phyloP scores from a whole-genome alignment of 2,329 filamentous ascomycete genomes.

The Cladosporium velox region DNA sequence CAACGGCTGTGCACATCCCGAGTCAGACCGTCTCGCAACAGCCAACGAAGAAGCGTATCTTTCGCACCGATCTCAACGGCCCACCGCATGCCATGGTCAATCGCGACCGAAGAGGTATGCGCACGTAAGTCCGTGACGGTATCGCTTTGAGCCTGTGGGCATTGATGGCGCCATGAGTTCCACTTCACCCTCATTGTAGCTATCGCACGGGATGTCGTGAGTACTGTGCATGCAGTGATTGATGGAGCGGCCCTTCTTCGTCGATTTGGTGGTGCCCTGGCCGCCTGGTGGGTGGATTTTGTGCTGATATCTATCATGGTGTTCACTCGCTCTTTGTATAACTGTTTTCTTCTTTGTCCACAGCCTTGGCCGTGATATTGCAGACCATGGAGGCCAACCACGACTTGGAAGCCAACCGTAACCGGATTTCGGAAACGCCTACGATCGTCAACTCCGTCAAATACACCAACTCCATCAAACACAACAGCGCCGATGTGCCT shows the following conservation, averaged over 20 bases:
- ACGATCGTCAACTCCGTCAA: slow-evolving; percentile 15
- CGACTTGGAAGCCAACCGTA: slow-evolving; percentile 9
- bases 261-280: neutral
- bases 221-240: neutral
- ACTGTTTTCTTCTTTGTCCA: neutral
- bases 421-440: slow-evolving; percentile 13
- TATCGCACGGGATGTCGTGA: neutral
- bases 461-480: neutral
- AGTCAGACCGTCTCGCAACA: neutral
- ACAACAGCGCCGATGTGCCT: neutral
- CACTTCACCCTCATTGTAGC: neutral
- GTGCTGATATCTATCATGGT: neutral
- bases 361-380: neutral
- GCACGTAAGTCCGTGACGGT: neutral
- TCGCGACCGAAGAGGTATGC: neutral
- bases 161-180: neutral
- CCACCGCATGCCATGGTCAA: neutral
- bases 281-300: neutral
- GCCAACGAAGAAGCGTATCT: neutral
- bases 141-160: neutral
- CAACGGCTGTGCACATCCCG: neutral
- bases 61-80: neutral
- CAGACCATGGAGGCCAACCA: neutral
- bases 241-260: neutral
- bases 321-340: neutral